Conservation (phyloP, 2,329 filamentous ascomycete species). For the Bipolaris oryzae region DNA sequence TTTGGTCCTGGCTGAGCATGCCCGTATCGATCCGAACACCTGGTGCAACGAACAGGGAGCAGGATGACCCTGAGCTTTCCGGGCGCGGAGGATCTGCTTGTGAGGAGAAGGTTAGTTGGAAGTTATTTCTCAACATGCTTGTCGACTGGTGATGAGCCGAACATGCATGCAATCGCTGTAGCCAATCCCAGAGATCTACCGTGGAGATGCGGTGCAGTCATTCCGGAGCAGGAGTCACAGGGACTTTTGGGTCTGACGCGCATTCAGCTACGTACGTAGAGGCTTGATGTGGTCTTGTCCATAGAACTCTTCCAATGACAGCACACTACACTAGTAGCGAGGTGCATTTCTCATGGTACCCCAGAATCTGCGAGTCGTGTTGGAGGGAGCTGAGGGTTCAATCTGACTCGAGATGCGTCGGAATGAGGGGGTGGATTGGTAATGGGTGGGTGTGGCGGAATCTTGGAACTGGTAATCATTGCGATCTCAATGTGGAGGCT, state of each 20-base stretch:
- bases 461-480: constrained; percentile 5
- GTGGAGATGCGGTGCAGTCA: not conserved
- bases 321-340: constrained; percentile 4
- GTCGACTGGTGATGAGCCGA: not conserved
- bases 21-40: not conserved
- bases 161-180: not conserved
- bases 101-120: not conserved
- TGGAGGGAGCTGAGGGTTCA: not conserved
- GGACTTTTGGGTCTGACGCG: constrained; percentile 5
- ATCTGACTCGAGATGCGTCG: constrained; percentile 8
- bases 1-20: constrained; percentile 1
- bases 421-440: not conserved
- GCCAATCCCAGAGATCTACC: not conserved
- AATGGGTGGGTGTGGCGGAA: constrained; percentile 13
- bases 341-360: not conserved
- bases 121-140: not conserved
- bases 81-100: not conserved
- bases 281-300: constrained; percentile 3
- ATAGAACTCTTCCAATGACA: constrained; percentile 10
- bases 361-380: constrained; percentile 14
- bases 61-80: not conserved
- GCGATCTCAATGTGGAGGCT: not conserved
- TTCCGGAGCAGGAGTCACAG: constrained; percentile 13
- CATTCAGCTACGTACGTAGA: not conserved
- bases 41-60: not conserved